A percentile compares a stretch with the other conserved stretches of the same genome.
Evolutionary conservation across 2,329 filamentous ascomycete genomes (phyloP).

Genomic region (Truncatella angustata): DNA sequence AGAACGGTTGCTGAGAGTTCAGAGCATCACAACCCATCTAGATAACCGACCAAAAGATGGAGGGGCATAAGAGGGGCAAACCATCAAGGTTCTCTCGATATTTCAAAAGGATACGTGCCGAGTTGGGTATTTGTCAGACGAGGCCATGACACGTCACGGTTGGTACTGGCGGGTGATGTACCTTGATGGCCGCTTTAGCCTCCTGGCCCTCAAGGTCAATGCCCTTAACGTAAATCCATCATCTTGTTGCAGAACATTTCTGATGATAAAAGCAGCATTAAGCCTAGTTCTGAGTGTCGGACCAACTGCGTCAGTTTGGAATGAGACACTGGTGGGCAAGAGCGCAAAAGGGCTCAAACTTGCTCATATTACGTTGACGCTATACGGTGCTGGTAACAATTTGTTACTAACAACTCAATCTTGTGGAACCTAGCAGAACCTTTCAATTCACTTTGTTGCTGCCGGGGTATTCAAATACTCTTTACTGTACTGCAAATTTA

Average conservation of each 20-base stretch:
- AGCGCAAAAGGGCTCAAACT: slow-evolving; percentile 25
- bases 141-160: background rate
- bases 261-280: background rate
- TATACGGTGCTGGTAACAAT: too few relatives aligned
- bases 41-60: too few relatives aligned
- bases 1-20: too few relatives aligned
- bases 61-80: background rate
- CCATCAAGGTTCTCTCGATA: background rate
- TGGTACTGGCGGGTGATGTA: background rate
- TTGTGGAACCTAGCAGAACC: too few relatives aligned
- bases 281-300: background rate
- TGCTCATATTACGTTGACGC: slow-evolving; percentile 30
- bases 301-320: background rate
- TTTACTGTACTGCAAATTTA: too few relatives aligned
- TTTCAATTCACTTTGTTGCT: too few relatives aligned
- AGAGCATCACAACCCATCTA: too few relatives aligned
- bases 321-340: background rate
- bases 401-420: too few relatives aligned
- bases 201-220: slow-evolving; percentile 9
- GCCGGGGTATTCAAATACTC: too few relatives aligned
- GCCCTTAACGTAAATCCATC: background rate
- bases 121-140: background rate
- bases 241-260: background rate
- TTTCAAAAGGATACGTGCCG: background rate
- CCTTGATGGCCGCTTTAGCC: slow-evolving; percentile 10